Conservation (phyloP, 768 basidiomycete genomes). For the Podaxis rugospora region DNA sequence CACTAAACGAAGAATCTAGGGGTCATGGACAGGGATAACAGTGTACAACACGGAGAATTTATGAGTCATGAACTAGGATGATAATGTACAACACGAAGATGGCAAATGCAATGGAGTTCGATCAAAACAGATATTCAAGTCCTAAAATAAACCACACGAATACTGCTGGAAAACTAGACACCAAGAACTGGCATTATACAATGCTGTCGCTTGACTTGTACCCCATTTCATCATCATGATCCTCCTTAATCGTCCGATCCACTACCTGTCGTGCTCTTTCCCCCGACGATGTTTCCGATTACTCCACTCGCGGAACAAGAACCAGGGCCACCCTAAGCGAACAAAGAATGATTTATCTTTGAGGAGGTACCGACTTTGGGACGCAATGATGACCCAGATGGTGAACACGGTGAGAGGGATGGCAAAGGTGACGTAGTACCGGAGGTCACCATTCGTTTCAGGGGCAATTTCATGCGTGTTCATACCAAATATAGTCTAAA, state of each 20-base stretch:
- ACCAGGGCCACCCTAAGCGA: constrained; percentile 33
- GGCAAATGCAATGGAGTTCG: not conserved
- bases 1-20: not conserved
- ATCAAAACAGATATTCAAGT: not conserved
- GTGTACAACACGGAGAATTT: not conserved
- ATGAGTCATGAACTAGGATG: not conserved
- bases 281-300: not conserved
- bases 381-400: constrained; percentile 50
- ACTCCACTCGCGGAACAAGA: constrained; percentile 14
- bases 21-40: not conserved
- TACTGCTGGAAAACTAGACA: not conserved
- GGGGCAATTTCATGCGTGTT: constrained; percentile 43
- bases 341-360: constrained; percentile 21
- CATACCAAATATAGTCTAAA: constrained; percentile 56
- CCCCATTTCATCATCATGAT: not conserved
- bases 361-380: constrained; percentile 42
- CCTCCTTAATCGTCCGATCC: not conserved
- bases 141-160: not conserved
- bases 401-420: constrained; percentile 45
- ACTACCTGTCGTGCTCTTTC: not conserved
- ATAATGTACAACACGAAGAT: not conserved
- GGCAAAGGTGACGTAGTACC: constrained; percentile 39
- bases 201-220: not conserved
- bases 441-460: constrained; percentile 31
- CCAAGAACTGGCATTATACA: not conserved